Conservation (phyloP, 1,139 yeast genomes). For the Yarrowia galli region DNA sequence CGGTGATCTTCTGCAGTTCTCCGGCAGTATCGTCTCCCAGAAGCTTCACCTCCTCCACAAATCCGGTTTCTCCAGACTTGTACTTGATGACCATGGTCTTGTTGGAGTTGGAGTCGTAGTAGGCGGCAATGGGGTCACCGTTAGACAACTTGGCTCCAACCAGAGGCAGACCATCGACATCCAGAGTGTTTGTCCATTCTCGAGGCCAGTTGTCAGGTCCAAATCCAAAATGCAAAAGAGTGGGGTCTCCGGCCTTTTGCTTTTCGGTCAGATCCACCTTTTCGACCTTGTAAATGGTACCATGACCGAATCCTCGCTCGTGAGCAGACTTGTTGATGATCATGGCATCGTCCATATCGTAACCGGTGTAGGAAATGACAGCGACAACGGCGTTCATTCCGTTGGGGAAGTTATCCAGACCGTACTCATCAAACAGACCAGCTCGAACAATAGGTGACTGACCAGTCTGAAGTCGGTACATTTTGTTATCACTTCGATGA, state of each 20-base stretch:
- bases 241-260: constrained; percentile 92
- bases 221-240: constrained; percentile 93
- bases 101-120: constrained; percentile 87
- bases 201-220: constrained; percentile 94
- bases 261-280: constrained; percentile 80
- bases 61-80: constrained; percentile 94
- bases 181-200: constrained; percentile 85
- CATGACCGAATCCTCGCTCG: constrained; percentile 97
- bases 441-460: constrained; percentile 98
- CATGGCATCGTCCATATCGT: constrained; percentile 99
- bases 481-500: constrained; percentile 93
- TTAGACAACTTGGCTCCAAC: constrained; percentile 88
- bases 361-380: constrained; percentile 97
- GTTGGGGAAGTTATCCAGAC: constrained; percentile 98
- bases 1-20: constrained; percentile 84
- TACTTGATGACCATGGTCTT: constrained; percentile 91
- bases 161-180: constrained; percentile 90
- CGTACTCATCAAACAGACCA: constrained; percentile 90
- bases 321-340: constrained; percentile 95
- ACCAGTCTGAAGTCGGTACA: constrained; percentile 91
- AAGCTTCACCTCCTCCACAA: constrained; percentile 91
- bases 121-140: constrained; percentile 96
- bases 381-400: constrained; percentile 99
- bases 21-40: constrained; percentile 84
- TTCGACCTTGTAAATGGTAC: constrained; percentile 94